These are phyloP conservation scores for Phytopythium kandeliae DNA, from an alignment of 352 stramenopile genomes.

Conservation along the genomic window DNA sequence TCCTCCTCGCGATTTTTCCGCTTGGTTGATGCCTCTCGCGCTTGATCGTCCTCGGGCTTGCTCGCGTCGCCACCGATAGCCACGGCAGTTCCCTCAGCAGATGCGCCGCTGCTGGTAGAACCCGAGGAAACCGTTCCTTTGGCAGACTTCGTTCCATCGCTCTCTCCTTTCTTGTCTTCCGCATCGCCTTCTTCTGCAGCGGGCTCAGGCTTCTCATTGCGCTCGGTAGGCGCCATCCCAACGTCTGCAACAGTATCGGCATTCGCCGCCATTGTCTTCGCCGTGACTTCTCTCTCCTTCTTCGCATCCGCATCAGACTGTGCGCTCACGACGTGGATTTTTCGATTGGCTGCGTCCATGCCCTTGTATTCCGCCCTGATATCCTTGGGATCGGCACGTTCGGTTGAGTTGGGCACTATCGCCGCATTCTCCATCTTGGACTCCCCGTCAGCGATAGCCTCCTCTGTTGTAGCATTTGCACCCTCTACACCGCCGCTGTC, in stretches of 20 bases:
- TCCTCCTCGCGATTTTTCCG: constrained; percentile 13
- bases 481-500: too few species aligned
- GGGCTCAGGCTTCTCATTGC: background rate
- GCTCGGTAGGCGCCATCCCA: background rate
- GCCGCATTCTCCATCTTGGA: too few species aligned
- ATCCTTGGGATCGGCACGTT: too few species aligned
- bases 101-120: background rate
- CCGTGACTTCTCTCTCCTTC: background rate
- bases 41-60: constrained; percentile 8
- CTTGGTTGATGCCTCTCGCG: constrained; percentile 11
- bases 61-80: background rate
- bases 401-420: too few species aligned
- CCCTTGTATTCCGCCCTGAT: too few species aligned
- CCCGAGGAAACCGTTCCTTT: background rate
- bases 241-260: background rate
- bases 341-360: too few species aligned
- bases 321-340: too few species aligned
- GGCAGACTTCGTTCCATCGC: background rate
- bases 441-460: too few species aligned
- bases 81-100: background rate
- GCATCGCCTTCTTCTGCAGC: background rate
- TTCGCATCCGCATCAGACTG: background rate
- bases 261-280: background rate
- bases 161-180: background rate
- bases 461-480: too few species aligned